A percentile compares a stretch with the other conserved stretches of the same genome.
Conservation (phyloP, 305 asterid species). For the Petunia hybrid region DNA sequence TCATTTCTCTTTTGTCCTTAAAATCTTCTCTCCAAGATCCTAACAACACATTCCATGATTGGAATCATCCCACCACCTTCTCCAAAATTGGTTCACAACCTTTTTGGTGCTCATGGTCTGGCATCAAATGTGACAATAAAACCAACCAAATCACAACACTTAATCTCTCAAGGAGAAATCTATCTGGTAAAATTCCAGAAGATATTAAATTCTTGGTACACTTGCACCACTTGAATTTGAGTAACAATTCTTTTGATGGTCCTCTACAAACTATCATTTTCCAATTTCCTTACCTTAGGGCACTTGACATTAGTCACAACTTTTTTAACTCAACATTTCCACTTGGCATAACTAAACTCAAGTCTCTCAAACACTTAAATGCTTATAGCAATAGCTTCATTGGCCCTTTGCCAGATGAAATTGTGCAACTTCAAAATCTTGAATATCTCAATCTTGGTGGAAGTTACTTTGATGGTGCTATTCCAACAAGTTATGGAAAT, state of each 20-base stretch:
- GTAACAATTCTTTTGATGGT: slow-evolving; percentile 72
- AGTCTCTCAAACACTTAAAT: slow-evolving; percentile 50
- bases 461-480: slow-evolving; percentile 75
- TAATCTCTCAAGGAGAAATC: slow-evolving; percentile 70
- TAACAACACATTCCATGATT: slow-evolving; percentile 57
- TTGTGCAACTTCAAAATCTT: slow-evolving; percentile 52
- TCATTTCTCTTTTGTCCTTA: slow-evolving; percentile 61
- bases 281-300: slow-evolving; percentile 56
- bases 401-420: slow-evolving; percentile 71
- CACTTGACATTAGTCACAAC: slow-evolving; percentile 76
- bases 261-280: slow-evolving; percentile 59
- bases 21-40: slow-evolving; percentile 80
- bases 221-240: slow-evolving; percentile 66
- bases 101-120: slow-evolving; percentile 83
- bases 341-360: slow-evolving; percentile 59
- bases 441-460: slow-evolving; percentile 91
- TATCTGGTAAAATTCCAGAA: slow-evolving; percentile 66
- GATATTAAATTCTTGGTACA: slow-evolving; percentile 56
- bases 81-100: slow-evolving; percentile 48
- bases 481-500: slow-evolving; percentile 65
- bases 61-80: slow-evolving; percentile 56
- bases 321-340: slow-evolving; percentile 69
- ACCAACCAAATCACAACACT: slow-evolving; percentile 52
- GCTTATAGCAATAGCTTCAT: slow-evolving; percentile 80
- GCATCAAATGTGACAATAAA: slow-evolving; percentile 64